Evolutionary conservation across 495 filamentous ascomycete genomes (phyloP).

Genomic region (Trichoderma virens): DNA sequence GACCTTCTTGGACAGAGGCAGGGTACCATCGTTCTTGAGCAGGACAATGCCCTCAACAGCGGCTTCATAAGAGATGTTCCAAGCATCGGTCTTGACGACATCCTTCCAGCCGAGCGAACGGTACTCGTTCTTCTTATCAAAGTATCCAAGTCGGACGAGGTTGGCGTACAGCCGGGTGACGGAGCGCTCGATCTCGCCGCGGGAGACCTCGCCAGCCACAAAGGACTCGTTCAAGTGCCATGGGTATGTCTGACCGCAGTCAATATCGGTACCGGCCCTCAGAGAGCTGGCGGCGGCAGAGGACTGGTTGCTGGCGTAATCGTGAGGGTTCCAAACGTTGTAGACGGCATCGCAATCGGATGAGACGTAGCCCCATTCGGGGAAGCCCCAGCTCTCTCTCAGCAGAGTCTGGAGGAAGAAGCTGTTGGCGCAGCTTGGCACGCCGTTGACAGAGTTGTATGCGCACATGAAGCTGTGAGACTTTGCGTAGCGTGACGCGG

Average conservation of each 20-base stretch:
- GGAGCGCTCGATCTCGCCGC: conserved; percentile 20
- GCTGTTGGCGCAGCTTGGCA: conserved; percentile 34
- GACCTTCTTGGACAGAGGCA: conserved; percentile 40
- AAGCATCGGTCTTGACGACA: conserved; percentile 21
- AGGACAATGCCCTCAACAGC: conserved; percentile 53
- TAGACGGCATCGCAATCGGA: conserved; percentile 40
- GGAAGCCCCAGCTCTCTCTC: conserved; percentile 39
- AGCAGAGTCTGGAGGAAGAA: conserved; percentile 36
- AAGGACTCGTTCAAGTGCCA: conserved; percentile 25
- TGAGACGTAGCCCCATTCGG: conserved; percentile 33
- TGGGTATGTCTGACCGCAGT: conserved; percentile 31
- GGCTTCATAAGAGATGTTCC: conserved; percentile 47
- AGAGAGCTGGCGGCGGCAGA: conserved; percentile 28
- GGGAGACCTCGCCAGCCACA: conserved; percentile 12
- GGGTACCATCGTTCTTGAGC: conserved; percentile 50
- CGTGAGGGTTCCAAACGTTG: conserved; percentile 29
- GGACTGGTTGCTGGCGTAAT: conserved; percentile 26
- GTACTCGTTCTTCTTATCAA: conserved; percentile 24
- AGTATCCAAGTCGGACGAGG: conserved; percentile 29
- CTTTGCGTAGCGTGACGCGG: conserved; percentile 35
- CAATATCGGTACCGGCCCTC: conserved; percentile 29
- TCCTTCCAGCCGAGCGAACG: conserved; percentile 24
- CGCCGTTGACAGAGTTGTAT: conserved; percentile 37
- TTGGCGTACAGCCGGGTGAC: conserved; percentile 28
- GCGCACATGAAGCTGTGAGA: conserved; percentile 42